Percentiles rank a stretch among this genome's conserved stretches.
phyloP scores from a whole-genome alignment of 305 asterid species.

The Fraxinus sp. region DNA sequence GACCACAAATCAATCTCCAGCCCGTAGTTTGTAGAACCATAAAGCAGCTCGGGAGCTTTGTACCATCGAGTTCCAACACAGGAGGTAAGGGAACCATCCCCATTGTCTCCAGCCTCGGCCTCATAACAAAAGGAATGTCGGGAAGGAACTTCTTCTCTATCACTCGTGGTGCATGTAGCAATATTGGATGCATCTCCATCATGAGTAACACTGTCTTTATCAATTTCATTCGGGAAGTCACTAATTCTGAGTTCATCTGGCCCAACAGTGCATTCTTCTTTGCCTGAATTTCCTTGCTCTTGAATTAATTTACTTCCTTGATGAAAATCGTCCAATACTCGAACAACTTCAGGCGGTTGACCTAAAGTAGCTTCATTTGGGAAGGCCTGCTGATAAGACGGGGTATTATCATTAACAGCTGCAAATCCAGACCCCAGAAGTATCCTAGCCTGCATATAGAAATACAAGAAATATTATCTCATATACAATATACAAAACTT shows the following conservation, averaged over 20 bases:
- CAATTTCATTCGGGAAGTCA: slow-evolving; percentile 44
- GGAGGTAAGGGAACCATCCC: slow-evolving; percentile 76
- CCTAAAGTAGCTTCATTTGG: slow-evolving; percentile 27
- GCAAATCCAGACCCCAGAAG: slow-evolving; percentile 61
- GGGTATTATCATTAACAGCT: slow-evolving; percentile 39
- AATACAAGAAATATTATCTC: neutral
- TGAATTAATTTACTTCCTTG: slow-evolving; percentile 29
- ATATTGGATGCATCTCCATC: slow-evolving; percentile 80
- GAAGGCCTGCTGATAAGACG: slow-evolving; percentile 34
- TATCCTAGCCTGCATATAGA: slow-evolving; percentile 74
- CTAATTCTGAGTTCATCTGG: slow-evolving; percentile 33
- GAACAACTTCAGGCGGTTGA: slow-evolving; percentile 32
- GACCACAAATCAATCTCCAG: slow-evolving; percentile 94
- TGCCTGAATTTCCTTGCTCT: slow-evolving; percentile 32
- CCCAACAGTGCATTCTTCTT: slow-evolving; percentile 30
- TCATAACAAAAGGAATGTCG: slow-evolving; percentile 51
- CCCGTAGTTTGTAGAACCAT: slow-evolving; percentile 82
- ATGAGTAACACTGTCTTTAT: slow-evolving; percentile 55
- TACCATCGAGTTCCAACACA: slow-evolving; percentile 98
- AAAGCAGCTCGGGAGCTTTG: slow-evolving; percentile 89
- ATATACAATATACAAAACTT: neutral
- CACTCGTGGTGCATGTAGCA: slow-evolving; percentile 82
- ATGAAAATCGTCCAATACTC: slow-evolving; percentile 18
- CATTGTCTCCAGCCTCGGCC: slow-evolving; percentile 54
- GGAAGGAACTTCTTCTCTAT: slow-evolving; percentile 64